These are phyloP conservation scores for Skeletonema potamos DNA, from an alignment of 108 stramenopile species.

Conservation along the genomic window DNA sequence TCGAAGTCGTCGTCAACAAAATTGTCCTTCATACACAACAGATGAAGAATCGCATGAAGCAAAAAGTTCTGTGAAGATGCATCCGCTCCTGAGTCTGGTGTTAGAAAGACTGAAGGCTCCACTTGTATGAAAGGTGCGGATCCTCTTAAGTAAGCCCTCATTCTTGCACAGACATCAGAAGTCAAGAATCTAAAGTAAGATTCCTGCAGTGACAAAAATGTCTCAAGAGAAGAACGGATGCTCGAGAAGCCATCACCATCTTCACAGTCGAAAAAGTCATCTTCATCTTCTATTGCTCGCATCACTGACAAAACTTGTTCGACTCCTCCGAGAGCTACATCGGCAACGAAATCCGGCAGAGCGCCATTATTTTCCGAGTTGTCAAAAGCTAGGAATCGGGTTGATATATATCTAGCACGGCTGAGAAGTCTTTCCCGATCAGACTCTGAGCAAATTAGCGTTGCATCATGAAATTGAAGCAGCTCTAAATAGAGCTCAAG, in stretches of 20 bases:
- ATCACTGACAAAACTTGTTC: conserved; percentile 46
- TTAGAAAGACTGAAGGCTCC: conserved; percentile 45
- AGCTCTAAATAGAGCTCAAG: conserved; percentile 79
- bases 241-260: conserved; percentile 57
- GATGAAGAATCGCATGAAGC: conserved; percentile 60
- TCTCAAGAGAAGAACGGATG: conserved; percentile 57
- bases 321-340: conserved; percentile 34
- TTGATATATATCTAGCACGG: conserved; percentile 14
- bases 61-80: conserved; percentile 51
- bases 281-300: conserved; percentile 33
- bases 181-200: conserved; percentile 71
- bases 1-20: conserved; percentile 19
- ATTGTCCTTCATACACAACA: conserved; percentile 61
- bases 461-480: conserved; percentile 50
- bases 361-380: conserved; percentile 2
- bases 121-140: conserved; percentile 56
- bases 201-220: conserved; percentile 52
- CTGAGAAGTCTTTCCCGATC: conserved; percentile 28
- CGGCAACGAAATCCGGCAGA: conserved; percentile 29
- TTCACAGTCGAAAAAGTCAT: conserved; percentile 43
- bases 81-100: conserved; percentile 8
- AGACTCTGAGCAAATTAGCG: conserved; percentile 21
- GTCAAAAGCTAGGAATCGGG: conserved; percentile 15
- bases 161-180: conserved; percentile 74
- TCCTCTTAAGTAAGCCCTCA: conserved; percentile 79